Percentiles rank a stretch among this genome's conserved stretches.
phyloP scores from a whole-genome alignment of 768 basidiomycete species.

The Termitomyces sp. region DNA sequence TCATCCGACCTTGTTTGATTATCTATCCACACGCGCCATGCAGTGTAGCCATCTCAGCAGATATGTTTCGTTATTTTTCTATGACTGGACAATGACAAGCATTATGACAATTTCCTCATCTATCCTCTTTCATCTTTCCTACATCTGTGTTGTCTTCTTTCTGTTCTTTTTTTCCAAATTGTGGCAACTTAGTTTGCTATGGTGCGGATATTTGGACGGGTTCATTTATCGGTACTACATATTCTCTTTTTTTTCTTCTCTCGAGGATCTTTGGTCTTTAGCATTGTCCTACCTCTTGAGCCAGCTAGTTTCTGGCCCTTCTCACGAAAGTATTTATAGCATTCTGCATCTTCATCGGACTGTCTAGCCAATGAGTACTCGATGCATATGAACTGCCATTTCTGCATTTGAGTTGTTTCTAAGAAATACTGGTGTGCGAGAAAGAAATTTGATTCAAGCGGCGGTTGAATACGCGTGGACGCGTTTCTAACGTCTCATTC shows the following conservation, averaged over 20 bases:
- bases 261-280: neutral
- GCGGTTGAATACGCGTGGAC: constrained; percentile 19
- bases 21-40: constrained; percentile 17
- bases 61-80: constrained; percentile 18
- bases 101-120: constrained; percentile 10
- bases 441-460: constrained; percentile 15
- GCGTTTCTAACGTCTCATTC: constrained; percentile 13
- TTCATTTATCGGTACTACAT: constrained; percentile 2
- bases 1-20: constrained; percentile 12
- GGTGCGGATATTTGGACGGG: constrained; percentile 14
- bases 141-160: neutral
- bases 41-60: constrained; percentile 16
- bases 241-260: neutral
- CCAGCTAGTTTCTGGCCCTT: constrained; percentile 2
- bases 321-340: constrained; percentile 5
- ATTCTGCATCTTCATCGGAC: constrained; percentile 8
- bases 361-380: constrained; percentile 7
- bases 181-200: constrained; percentile 3
- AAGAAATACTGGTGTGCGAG: neutral
- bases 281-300: neutral
- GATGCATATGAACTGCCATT: neutral
- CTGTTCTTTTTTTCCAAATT: neutral
- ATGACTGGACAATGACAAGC: constrained; percentile 15
- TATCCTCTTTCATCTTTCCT: constrained; percentile 7
- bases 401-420: neutral